phyloP scores from a whole-genome alignment of 345 rosid genomes.

The Clausena lansium region DNA sequence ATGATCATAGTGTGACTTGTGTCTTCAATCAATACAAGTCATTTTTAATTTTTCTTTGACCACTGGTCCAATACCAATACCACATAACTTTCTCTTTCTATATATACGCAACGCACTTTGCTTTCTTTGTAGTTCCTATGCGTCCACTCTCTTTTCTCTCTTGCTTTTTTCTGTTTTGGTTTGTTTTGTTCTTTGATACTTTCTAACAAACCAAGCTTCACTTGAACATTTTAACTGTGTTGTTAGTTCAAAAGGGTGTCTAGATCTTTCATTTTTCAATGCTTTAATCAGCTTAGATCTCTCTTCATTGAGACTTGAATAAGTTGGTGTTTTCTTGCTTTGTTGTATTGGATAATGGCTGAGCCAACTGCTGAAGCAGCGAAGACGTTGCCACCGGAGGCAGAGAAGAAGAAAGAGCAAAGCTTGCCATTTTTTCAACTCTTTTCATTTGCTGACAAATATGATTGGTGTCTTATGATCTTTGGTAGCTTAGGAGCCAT shows the following conservation, averaged over 20 bases:
- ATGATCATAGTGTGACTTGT: not conserved
- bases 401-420: slow-evolving; percentile 94
- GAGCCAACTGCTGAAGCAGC: slow-evolving; percentile 62
- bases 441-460: slow-evolving; percentile 92
- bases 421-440: slow-evolving; percentile 90
- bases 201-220: slow-evolving; percentile 8
- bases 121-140: not conserved
- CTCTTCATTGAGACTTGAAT: not conserved
- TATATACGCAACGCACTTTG: not conserved
- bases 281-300: slow-evolving; percentile 13
- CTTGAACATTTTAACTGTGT: not conserved
- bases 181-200: not conserved
- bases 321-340: slow-evolving; percentile 2
- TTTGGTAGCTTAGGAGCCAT: slow-evolving; percentile 85
- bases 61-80: slow-evolving; percentile 30
- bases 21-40: not conserved
- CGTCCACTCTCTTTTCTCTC: slow-evolving; percentile 7
- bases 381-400: slow-evolving; percentile 72
- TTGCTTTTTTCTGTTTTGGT: not conserved
- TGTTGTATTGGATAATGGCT: slow-evolving; percentile 41
- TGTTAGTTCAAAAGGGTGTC: slow-evolving; percentile 14
- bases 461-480: slow-evolving; percentile 75
- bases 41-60: slow-evolving; percentile 29
- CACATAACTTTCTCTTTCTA: slow-evolving; percentile 9
- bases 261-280: slow-evolving; percentile 23